Evolutionary conservation across 2,329 filamentous ascomycete species (phyloP), one percentile per base, ranked within the genome.

Genomic region (Sporothrix sp.): DNA sequence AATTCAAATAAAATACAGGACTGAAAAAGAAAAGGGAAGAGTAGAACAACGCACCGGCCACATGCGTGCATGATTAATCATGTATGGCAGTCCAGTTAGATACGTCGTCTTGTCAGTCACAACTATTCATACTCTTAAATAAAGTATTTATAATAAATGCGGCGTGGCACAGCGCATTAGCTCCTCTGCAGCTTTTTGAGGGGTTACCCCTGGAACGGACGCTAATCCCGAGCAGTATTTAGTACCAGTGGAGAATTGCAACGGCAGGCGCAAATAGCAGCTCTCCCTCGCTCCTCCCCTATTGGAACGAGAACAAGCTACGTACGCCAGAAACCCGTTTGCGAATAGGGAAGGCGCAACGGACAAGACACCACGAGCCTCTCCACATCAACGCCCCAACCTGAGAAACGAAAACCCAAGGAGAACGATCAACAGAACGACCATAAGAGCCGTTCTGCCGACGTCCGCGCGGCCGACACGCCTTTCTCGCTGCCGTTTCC

Each of bases 241-340:
- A n/a, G n/a, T n/a, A n/a, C n/a, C n/a, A n/a, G n/a, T n/a, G n/a
- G n/a, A n/a, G n/a, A n/a, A n/a, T n/a, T 16, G 13, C 9, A 30
- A n/a, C n/a, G n/a, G 38, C 23, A 44, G 18, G 28, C 28, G 42
- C 42, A 28, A 33, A 27, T 13, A 32, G 28, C 27, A 44, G 38
- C 11, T n/a, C 18, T 33, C 42, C 40, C 27, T 32, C 10, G n/a
- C 39, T 21, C 27, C 10, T 32, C 40, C 40, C 40, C 27, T 43
- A 20, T 18, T 35, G 14, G 35, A 37, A 11, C 13, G n/a, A 21
- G 30, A 45, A 45, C 42, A 45, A 45, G 42, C 42, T 45, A 45
- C 42, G 28, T 35, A 35, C 5, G 18, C 28, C 42, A 9, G 20
- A 35, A 33, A 21, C 11, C 37, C 8, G 40, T 30, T 11, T 28